Evolutionary conservation across 2,329 filamentous ascomycete genomes (phyloP), one percentile per base, ranked within the genome.

Genomic region (Venturiaceae sp.): DNA sequence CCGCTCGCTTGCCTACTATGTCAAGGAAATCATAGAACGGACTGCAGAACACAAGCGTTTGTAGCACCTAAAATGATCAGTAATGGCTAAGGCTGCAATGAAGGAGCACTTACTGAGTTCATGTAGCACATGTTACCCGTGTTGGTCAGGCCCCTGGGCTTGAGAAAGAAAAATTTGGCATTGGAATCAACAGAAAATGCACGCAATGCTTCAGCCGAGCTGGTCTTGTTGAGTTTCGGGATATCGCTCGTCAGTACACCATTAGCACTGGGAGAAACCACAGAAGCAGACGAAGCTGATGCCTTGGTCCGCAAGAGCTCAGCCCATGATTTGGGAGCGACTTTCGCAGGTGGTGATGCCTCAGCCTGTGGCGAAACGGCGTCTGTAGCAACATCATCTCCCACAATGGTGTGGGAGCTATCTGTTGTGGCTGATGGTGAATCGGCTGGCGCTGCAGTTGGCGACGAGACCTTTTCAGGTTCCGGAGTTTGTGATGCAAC

Each of bases 41-140:
- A 65, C 86, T 81, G 73, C 92, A 97, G 71, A 92, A 97, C 64
- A 96, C 83, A 67, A 99, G 83, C 69, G 95, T 88, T 86, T 99
- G 94, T 64, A 99, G 81, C 71, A 97, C 86, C 91, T 96, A 64
- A 32, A 4, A 7, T 37, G 32, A 64, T 81, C 67, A 80, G 73
- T 60, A 64, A 47, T 28, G 44, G 8, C 1, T 50, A 13, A 21
- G 58, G 30, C 28, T 19, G 16, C 47, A 19, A 5, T 3, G 16
- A n/a, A n/a, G 13, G 23, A 8, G 53, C 32, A 33, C 89, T 75
- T 80, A 96, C 92, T 63, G 94, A 96, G 77, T 97, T 99, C 94
- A 99, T 97, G 75, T 99, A 99, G 74, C 94, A 99, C 89, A 97
- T 95, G 70, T 99, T 97, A 54, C 94, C 94, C 41, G 92, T 95